Evolutionary conservation across 2,329 filamentous ascomycete species (phyloP), one percentile per base, ranked within the genome.

Genomic region (Alternaria longipes): DNA sequence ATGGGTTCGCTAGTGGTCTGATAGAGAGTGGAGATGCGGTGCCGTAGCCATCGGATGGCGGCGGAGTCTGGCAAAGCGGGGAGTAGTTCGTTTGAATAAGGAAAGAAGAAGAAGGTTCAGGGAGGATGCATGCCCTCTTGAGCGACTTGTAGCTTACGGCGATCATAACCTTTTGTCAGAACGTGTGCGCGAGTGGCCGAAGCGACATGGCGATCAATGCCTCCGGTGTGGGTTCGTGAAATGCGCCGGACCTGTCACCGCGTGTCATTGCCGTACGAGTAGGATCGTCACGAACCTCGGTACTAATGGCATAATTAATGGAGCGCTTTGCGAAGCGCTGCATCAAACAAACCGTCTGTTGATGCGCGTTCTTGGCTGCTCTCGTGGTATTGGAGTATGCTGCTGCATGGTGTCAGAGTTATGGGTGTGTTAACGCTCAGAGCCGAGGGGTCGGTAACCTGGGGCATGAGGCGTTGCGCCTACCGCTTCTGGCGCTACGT

Each of bases 201-300:
- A 62, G 59, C 65, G 60, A 55, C 55, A 55, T 49, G 69, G 50
- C 67, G 69, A 71, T 71, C 69, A 66, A 71, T 68, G 67, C 67
- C 65, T 62, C 54, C 36, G 59, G 46, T 57, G 60, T 59, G 60
- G 57, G 54, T 53, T 57, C 55, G 44, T 50, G n/a, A 46, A 54
- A 45, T 57, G 36, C 50, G 54, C 49, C 47, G 54, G 46, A 38
- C 59, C 50, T 49, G 46, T 59, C 45, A 49, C 54, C 22, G 38
- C 54, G 46, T 61, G 59, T 61, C 59, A 61, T 58, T 52, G 32
- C 54, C 34, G 49, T 58, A 40, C 54, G 44, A 52, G 54, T 12
- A 42, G 41, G 54, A 40, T 56, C 49, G 53, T 38, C 56, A 47
- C 30, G 9, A 46, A 16, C 30, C 38, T 42, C 45, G 38, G 38